Conservation (phyloP, 1,139 yeast species). For the Hansenula anomala region DNA sequence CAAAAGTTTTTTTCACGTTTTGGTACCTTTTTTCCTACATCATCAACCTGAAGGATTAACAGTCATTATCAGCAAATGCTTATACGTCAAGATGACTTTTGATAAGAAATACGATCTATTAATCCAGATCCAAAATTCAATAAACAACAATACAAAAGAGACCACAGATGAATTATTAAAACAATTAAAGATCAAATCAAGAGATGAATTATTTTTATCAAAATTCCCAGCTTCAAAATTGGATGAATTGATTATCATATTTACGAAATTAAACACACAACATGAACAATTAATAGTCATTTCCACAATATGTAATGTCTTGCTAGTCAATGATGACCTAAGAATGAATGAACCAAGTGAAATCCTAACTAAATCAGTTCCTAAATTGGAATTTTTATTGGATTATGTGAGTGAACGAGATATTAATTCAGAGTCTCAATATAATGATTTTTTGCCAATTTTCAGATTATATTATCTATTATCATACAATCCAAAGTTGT, state of each 20-base stretch:
- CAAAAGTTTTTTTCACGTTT: too few relatives aligned
- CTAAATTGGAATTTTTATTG: slow-evolving; percentile 12
- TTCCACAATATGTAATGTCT: slow-evolving; percentile 17
- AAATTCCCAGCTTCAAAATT: slow-evolving; percentile 10
- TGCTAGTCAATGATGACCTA: slow-evolving; percentile 13
- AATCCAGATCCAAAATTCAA: neutral
- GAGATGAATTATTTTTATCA: slow-evolving; percentile 10
- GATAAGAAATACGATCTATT: neutral
- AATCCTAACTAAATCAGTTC: slow-evolving; percentile 4
- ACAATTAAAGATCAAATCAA: slow-evolving; percentile 10
- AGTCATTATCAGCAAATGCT: too few relatives aligned
- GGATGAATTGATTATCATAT: slow-evolving; percentile 7
- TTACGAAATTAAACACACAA: slow-evolving; percentile 5
- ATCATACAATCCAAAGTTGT: slow-evolving; percentile 11
- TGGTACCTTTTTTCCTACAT: too few relatives aligned
- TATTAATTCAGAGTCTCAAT: slow-evolving; percentile 20
- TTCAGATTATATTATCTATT: slow-evolving; percentile 21
- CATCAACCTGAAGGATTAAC: too few relatives aligned
- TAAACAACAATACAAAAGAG: neutral
- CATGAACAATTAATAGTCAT: slow-evolving; percentile 15
- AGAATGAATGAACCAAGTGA: slow-evolving; percentile 6
- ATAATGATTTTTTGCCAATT: slow-evolving; percentile 21
- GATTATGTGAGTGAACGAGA: slow-evolving; percentile 21
- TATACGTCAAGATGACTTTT: neutral
- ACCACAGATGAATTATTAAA: slow-evolving; percentile 2